Evolutionary conservation across 2,329 filamentous ascomycete species (phyloP).

Genomic region (Talaromyces sp.): DNA sequence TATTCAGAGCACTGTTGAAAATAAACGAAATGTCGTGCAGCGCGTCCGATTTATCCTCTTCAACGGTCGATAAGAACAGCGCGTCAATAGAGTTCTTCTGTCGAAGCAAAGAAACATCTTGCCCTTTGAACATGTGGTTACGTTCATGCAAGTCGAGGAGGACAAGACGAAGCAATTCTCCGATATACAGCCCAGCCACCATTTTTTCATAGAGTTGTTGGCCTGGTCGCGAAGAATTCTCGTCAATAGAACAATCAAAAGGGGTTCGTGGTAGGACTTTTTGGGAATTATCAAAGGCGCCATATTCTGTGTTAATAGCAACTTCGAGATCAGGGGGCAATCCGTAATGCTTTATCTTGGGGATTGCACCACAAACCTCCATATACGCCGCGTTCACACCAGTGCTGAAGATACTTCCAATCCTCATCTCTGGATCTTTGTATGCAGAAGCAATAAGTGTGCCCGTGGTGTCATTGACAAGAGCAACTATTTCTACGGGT

Average conservation of each 20-base stretch:
- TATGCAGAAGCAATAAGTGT: conserved; percentile 90
- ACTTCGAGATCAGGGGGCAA: conserved; percentile 70
- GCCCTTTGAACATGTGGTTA: conserved; percentile 68
- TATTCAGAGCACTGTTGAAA: conserved; percentile 66
- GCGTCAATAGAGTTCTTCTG: conserved; percentile 82
- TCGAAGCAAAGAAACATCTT: conserved; percentile 71
- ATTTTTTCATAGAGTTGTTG: conserved; percentile 96
- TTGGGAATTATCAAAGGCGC: conserved; percentile 84
- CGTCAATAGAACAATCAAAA: conserved; percentile 70
- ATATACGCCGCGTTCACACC: conserved; percentile 96
- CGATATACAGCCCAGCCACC: conserved; percentile 87
- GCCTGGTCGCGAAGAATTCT: conserved; percentile 80
- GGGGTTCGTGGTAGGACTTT: conserved; percentile 71
- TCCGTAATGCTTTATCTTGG: conserved; percentile 78
- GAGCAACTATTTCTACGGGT: conserved; percentile 75
- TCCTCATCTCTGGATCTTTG: conserved; percentile 76
- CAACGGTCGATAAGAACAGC: conserved; percentile 83
- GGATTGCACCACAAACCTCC: conserved; percentile 76
- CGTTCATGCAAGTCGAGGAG: conserved; percentile 77
- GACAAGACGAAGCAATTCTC: conserved; percentile 83
- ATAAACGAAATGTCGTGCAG: conserved; percentile 76
- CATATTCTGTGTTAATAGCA: conserved; percentile 93
- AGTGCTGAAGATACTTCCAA: conserved; percentile 93
- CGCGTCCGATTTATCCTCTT: conserved; percentile 90
- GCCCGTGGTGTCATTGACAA: conserved; percentile 93